Conservation (phyloP, 2,329 filamentous ascomycete species). For the Claviceps sp. region DNA sequence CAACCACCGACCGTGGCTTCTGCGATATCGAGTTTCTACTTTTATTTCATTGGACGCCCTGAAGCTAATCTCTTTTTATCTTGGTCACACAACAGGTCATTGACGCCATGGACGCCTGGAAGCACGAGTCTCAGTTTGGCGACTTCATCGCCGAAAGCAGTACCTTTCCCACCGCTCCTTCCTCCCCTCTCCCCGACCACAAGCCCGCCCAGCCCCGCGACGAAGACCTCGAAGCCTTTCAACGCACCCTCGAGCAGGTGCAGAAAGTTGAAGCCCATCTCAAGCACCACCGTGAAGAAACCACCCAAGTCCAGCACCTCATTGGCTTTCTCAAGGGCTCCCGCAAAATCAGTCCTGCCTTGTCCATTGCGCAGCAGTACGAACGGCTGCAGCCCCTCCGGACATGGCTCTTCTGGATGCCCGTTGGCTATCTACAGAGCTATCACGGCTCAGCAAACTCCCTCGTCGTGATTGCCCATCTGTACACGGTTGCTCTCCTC, state of each 20-base stretch:
- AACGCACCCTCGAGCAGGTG: slow-evolving; percentile 53
- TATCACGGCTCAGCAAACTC: slow-evolving; percentile 64
- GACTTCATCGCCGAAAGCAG: slow-evolving; percentile 72
- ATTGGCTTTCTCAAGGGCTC: slow-evolving; percentile 60
- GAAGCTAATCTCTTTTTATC: background rate
- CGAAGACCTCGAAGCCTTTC: slow-evolving; percentile 57
- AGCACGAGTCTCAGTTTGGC: slow-evolving; percentile 74
- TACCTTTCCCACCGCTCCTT: slow-evolving; percentile 55
- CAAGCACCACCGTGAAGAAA: slow-evolving; percentile 56
- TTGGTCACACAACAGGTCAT: slow-evolving; percentile 48
- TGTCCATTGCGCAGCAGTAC: slow-evolving; percentile 73
- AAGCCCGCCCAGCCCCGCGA: slow-evolving; percentile 50
- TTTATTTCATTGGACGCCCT: slow-evolving; percentile 1
- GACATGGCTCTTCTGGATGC: slow-evolving; percentile 93
- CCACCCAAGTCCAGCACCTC: slow-evolving; percentile 54
- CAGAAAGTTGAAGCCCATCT: slow-evolving; percentile 55
- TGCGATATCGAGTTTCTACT: background rate
- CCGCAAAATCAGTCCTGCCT: slow-evolving; percentile 54
- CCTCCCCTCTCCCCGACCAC: slow-evolving; percentile 47
- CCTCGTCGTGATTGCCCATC: slow-evolving; percentile 74
- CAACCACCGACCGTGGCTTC: background rate
- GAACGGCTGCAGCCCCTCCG: slow-evolving; percentile 77
- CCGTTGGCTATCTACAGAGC: slow-evolving; percentile 68
- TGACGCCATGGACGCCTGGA: slow-evolving; percentile 83
- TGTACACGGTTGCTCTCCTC: slow-evolving; percentile 77